Evolutionary conservation across 495 filamentous ascomycete species (phyloP), one percentile per base, ranked within the genome.

Genomic region (Polyplosphaeria fusca): DNA sequence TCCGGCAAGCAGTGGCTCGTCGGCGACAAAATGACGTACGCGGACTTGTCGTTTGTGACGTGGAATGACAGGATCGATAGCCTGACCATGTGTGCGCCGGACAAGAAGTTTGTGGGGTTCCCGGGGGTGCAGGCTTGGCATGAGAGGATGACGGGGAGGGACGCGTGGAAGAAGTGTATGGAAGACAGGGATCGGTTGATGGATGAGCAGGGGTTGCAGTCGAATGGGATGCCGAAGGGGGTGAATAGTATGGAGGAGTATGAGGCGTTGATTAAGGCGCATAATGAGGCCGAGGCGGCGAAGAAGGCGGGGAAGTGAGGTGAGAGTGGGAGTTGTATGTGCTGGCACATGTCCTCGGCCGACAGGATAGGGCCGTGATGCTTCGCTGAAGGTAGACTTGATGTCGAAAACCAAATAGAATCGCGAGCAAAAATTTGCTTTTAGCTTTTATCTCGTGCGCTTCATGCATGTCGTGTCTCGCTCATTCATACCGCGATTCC

Each of bases 11-110:
- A 63, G 1, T 84, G 68, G 54, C 73, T 83, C 0, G 77, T 82
- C 1, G 79, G 79, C n/a, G 71, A 78, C 52, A 82, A 79, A 54
- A 67, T 66, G 43, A 74, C 71, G 12, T 77, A 71, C 55, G 75
- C 69, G 20, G 80, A 82, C 52, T 48, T 80, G 25, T 56, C 69
- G 14, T 82, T 80, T 54, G 59, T 79, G 13, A 61, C 73, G 0
- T 82, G 76, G 63, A 45, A 67, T 18, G 19, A 53, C 26, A 39
- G 25, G n/a, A 30, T 60, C 18, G 44, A 52, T 16, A 25, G 12
- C 9, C 14, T 60, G 27, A 46, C 50, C 7, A 7, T 30, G 23
- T 45, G 39, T 16, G 38, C 13, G 7, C 23, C 32, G 40, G 55
- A 60, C n/a, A 30, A 54, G 25, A 47, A 59, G 16, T 39, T 52